Base-by-base conservation (phyloP, 2,329 filamentous ascomycete species). In the Aureobasidium sp. region DNA sequence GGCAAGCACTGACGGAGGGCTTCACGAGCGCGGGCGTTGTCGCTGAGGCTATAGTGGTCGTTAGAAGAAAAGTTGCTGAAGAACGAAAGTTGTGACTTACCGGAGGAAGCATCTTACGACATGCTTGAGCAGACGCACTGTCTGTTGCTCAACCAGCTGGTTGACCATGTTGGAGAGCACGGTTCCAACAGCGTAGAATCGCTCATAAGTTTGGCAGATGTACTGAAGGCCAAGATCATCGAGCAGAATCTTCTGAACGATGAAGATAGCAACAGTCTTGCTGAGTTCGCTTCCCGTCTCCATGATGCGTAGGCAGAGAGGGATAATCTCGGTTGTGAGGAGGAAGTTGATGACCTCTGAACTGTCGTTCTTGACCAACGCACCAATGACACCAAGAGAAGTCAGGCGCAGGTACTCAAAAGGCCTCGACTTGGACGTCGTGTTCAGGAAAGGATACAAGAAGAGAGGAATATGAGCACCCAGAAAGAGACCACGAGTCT, bases 221-320 rank as follows among this genome's bases (percentile, higher is more conserved):
- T 99, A 99, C 71, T 94, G 94, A 65, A 99, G 83, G 4, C 94
- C 94, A 70, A 96, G 93, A 71, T 99, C 94, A 72, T 99, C 94
- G 2, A 99, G 84, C 59, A 99, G 79, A 29, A 99, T 99, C 82
- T 99, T 99, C 77, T 99, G 94, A 20, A 99, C 94, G 70, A 99
- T 99, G 79, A 99, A 99, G 70, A 99, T 99, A 63, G 94, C 94
- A 15, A 99, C 94, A 0, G 94, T 99, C 81, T 99, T 99, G 81
- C 92, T 97, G 64, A 99, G 83, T 77, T 99, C 94, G 0, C 92
- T 97, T 55, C 94, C 94, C 0, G 94, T 99, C 79, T 99, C 94
- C 94, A 99, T 99, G 72, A 99, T 99, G 65, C 94, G 87, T 48
- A 99, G 86, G 75, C 94, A 99, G 13, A 99, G 84, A 10, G 94